Conservation (phyloP, 2,329 filamentous ascomycete genomes). For the Aspergillus costaricaensis region DNA sequence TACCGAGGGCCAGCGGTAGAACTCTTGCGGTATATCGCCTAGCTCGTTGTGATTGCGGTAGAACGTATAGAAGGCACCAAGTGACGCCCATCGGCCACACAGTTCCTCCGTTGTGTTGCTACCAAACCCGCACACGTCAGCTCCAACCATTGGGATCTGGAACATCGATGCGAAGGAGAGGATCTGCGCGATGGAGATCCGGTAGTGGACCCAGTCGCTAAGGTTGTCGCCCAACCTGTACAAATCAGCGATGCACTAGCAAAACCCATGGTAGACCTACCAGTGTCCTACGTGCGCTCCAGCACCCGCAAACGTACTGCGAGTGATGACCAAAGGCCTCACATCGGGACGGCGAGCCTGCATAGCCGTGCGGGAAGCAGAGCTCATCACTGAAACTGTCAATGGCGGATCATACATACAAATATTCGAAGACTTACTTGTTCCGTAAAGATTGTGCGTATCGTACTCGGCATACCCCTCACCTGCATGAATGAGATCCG, state of each 20-base stretch:
- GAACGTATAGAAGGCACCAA: conserved; percentile 74
- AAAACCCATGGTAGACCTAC: conserved; percentile 42
- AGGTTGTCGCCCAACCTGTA: conserved; percentile 62
- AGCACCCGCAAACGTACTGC: conserved; percentile 73
- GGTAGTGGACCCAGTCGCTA: conserved; percentile 61
- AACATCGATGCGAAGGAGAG: conserved; percentile 65
- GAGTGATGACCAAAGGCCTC: conserved; percentile 72
- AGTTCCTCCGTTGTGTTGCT: conserved; percentile 66
- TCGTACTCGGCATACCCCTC: conserved; percentile 71
- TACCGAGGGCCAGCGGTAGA: conserved; percentile 69
- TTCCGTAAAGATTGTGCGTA: conserved; percentile 75
- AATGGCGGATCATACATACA: neutral
- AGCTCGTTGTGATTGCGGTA: conserved; percentile 71
- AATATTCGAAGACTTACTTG: conserved; percentile 44
- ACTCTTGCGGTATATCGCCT: conserved; percentile 63
- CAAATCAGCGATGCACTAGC: neutral
- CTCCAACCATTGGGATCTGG: conserved; percentile 68
- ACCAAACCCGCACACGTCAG: conserved; percentile 77
- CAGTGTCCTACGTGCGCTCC: conserved; percentile 63
- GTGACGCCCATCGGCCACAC: conserved; percentile 73
- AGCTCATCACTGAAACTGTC: conserved; percentile 64
- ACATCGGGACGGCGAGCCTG: conserved; percentile 61
- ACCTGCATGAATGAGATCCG: conserved; percentile 64
- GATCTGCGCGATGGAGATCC: conserved; percentile 60
- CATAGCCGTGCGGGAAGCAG: conserved; percentile 67